Percentiles rank a stretch among this genome's conserved stretches.
Conservation (phyloP, 2,329 filamentous ascomycete genomes). For the Phaeosphaeria sp. region DNA sequence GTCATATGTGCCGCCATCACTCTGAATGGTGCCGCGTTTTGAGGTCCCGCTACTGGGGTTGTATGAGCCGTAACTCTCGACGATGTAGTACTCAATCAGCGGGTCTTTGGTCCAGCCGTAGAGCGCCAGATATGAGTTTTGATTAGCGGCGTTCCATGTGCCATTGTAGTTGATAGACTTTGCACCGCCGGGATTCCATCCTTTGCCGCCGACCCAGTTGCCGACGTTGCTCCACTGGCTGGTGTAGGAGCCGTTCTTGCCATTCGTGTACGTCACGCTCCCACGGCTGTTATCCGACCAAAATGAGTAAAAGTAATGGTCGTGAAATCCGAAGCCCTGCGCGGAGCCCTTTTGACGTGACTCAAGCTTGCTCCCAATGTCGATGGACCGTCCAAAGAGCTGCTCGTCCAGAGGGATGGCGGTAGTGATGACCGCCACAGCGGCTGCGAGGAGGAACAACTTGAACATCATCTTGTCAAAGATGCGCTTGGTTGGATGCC, state of each 20-base stretch:
- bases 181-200: slow-evolving; percentile 50
- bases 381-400: background rate
- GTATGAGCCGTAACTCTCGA: slow-evolving; percentile 59
- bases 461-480: background rate
- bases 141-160: slow-evolving; percentile 5
- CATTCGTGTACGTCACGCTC: slow-evolving; percentile 30
- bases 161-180: slow-evolving; percentile 46
- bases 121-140: slow-evolving; percentile 46
- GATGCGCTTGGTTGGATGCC: background rate
- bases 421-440: background rate
- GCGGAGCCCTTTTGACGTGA: background rate
- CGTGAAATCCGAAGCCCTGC: background rate
- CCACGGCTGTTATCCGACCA: slow-evolving; percentile 59
- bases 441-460: background rate
- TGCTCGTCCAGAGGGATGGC: background rate
- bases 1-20: slow-evolving; percentile 61
- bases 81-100: slow-evolving; percentile 64
- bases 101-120: slow-evolving; percentile 64
- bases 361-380: background rate
- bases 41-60: slow-evolving; percentile 53
- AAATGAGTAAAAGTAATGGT: slow-evolving; percentile 60
- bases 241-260: slow-evolving; percentile 27
- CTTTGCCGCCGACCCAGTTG: slow-evolving; percentile 37
- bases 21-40: slow-evolving; percentile 57
- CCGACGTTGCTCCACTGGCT: slow-evolving; percentile 28